Evolutionary conservation across 2,329 filamentous ascomycete genomes (phyloP).

Genomic region (Hypoxylon rubiginosum): DNA sequence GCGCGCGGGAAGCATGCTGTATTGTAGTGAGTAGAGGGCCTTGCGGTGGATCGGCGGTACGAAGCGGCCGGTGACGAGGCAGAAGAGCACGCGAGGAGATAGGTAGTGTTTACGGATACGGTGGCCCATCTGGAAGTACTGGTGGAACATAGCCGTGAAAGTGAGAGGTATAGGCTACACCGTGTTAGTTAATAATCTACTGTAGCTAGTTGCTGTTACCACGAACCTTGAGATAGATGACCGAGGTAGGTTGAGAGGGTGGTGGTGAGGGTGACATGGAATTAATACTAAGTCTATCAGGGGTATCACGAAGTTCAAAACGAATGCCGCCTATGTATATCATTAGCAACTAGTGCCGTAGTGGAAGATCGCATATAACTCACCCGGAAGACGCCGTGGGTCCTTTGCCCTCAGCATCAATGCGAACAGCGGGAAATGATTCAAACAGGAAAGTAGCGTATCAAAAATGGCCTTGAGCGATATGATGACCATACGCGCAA

Average conservation of each 20-base stretch:
- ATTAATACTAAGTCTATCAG: conserved; percentile 61
- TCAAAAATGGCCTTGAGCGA: conserved; percentile 91
- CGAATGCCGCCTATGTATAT: conserved; percentile 77
- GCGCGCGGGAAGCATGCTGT: conserved; percentile 92
- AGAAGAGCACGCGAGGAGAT: conserved; percentile 87
- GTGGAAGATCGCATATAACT: conserved; percentile 39
- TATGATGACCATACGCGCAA: conserved; percentile 95
- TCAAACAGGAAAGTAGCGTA: conserved; percentile 91
- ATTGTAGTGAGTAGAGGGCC: conserved; percentile 95
- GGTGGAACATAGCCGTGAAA: conserved; percentile 94
- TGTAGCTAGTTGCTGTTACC: background rate
- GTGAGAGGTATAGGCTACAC: conserved; percentile 85
- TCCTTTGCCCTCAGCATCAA: conserved; percentile 97
- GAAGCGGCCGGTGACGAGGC: conserved; percentile 89
- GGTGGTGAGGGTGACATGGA: conserved; percentile 42
- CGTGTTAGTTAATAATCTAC: conserved; percentile 13
- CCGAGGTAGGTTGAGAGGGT: conserved; percentile 72
- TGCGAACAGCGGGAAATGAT: conserved; percentile 97
- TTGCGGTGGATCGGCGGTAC: conserved; percentile 95
- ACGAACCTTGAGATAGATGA: conserved; percentile 86
- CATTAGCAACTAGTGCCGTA: conserved; percentile 43
- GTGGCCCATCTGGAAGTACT: conserved; percentile 94
- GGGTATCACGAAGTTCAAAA: conserved; percentile 88
- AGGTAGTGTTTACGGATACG: conserved; percentile 96
- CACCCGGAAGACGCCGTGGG: conserved; percentile 86